Conservation (phyloP, 768 basidiomycete genomes). For the Tricholoma matsutake region DNA sequence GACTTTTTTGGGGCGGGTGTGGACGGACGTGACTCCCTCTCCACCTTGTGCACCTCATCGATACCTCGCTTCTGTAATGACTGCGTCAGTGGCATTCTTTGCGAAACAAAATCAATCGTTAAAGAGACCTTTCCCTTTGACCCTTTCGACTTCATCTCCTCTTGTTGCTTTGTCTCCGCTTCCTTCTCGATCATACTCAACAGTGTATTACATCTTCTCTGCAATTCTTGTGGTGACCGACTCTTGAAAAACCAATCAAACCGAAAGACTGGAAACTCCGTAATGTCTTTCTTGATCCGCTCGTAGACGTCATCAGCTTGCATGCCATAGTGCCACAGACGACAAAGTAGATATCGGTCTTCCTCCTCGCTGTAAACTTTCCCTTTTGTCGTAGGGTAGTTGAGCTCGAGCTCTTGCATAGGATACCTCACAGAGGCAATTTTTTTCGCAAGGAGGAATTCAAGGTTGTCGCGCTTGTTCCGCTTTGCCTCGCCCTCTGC, state of each 20-base stretch:
- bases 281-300: slow-evolving; percentile 92
- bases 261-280: slow-evolving; percentile 93
- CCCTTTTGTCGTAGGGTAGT: slow-evolving; percentile 94
- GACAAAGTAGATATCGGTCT: slow-evolving; percentile 90
- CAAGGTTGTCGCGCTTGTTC: slow-evolving; percentile 78
- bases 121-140: slow-evolving; percentile 60
- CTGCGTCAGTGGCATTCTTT: background rate
- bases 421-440: slow-evolving; percentile 83
- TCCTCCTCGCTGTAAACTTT: slow-evolving; percentile 97
- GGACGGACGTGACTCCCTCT: slow-evolving; percentile 57
- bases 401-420: slow-evolving; percentile 95
- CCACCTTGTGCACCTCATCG: slow-evolving; percentile 55
- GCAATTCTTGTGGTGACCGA: slow-evolving; percentile 83
- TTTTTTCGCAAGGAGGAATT: slow-evolving; percentile 76
- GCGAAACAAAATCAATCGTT: background rate
- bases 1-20: slow-evolving; percentile 62
- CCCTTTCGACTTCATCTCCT: slow-evolving; percentile 62
- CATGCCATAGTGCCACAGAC: slow-evolving; percentile 88
- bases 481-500: slow-evolving; percentile 88
- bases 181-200: slow-evolving; percentile 93
- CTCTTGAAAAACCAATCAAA: slow-evolving; percentile 99
- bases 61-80: slow-evolving; percentile 62
- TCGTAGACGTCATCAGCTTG: slow-evolving; percentile 89
- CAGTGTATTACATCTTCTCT: slow-evolving; percentile 83
- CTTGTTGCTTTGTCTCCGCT: slow-evolving; percentile 62